Evolutionary conservation across 257 asterid species (phyloP).

Genomic region (Solanum ossicruentum): DNA sequence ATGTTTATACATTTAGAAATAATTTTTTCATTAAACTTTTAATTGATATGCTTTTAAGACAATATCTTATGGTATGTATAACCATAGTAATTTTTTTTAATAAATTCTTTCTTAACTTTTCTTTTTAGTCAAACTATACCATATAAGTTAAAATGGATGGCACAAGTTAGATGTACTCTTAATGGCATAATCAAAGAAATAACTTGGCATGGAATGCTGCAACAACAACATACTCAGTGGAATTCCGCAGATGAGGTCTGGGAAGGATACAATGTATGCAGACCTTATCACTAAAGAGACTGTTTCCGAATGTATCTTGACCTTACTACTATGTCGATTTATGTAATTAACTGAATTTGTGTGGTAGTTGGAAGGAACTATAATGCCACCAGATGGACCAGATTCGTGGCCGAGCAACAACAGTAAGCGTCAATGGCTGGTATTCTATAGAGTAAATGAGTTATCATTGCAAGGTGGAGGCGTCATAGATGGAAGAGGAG

Average conservation of each 20-base stretch:
- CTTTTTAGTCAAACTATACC: too few species aligned
- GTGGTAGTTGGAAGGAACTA: constrained; percentile 35
- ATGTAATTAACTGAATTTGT: not conserved
- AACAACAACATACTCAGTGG: too few species aligned
- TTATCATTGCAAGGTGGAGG: constrained; percentile 44
- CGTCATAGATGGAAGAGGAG: constrained; percentile 42
- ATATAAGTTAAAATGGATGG: not conserved
- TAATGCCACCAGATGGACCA: constrained; percentile 55
- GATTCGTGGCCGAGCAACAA: constrained; percentile 34
- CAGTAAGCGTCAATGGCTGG: constrained; percentile 54
- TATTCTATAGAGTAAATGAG: constrained; percentile 35
- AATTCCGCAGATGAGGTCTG: not conserved
- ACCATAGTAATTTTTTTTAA: not conserved
- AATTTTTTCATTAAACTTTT: not conserved
- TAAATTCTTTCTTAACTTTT: too few species aligned
- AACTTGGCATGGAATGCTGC: not conserved
- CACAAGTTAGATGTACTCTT: not conserved
- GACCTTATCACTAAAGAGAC: too few species aligned
- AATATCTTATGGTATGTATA: not conserved
- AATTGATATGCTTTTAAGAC: not conserved
- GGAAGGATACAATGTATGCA: too few species aligned
- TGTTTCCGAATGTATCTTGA: too few species aligned
- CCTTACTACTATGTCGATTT: not conserved
- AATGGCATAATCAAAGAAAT: not conserved
- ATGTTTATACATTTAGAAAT: not conserved